Base-by-base conservation (phyloP, 345 rosid species). In the Nephelium lappaceum region DNA sequence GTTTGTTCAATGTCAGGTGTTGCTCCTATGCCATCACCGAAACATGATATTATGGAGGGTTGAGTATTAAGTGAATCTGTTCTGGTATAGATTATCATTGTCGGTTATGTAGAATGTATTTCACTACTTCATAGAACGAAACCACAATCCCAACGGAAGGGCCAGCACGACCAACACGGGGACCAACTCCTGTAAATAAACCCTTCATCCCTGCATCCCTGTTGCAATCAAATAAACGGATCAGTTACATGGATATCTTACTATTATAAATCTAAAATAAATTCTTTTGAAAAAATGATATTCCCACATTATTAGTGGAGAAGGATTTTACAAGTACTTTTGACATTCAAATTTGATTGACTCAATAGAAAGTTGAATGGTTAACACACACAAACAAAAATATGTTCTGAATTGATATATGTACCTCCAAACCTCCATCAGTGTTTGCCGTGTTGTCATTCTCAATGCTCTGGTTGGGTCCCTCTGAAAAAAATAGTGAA, bases 111-210 rank as follows among this genome's bases (percentile, higher is more conserved):
- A 95, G 84, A 75, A 79, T 85, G 81, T 92, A 83, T 86, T 93
- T 95, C 82, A 88, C 94, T 60, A 91, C 98, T 80, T 95, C 98
- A 66, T 95, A 95, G 79, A 90, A 95, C 0, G 98, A 95, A 31
- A 93, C 93, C 73, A 95, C 98, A 36, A 95, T 95, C 82, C 98
- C 98, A 41, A 95, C 98, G 0, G 98, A 95, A 73, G 98, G 98
- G 21, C 98, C 98, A 1, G 90, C 97, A 61, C 98, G 94, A 2
- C 85, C 97, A 74, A 97, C 93, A 61, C 98, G 89, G 81, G 98
- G 98, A 71, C 99, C 97, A 14, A 90, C 91, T 76, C 99, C 98
- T 49, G 90, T 93, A 78, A 94, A 97, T 23, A 94, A 86, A 62
- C 97, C 97, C 81, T 89, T 92, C 88, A 91, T 77, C 72, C 97